These are phyloP conservation scores for Exophiala aquamarina DNA, from an alignment of 2,329 filamentous ascomycete species.

Conservation along the genomic window DNA sequence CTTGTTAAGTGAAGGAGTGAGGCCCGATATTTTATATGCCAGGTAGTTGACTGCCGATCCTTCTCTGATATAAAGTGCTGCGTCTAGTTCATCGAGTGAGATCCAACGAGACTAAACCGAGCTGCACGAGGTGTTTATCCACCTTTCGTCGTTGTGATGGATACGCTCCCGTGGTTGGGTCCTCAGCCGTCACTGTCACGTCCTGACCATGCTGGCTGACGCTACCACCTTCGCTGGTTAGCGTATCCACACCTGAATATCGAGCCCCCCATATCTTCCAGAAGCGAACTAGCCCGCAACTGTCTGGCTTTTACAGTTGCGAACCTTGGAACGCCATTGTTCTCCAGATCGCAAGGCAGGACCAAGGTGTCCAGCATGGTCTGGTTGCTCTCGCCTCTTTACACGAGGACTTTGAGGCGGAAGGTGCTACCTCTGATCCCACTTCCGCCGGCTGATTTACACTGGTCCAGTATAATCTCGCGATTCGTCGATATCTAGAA, in stretches of 20 bases:
- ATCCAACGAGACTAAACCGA: too few species aligned
- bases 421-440: background rate
- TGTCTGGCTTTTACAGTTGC: constrained; percentile 8
- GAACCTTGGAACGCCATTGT: constrained; percentile 25
- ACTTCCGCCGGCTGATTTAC: constrained; percentile 2
- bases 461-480: constrained; percentile 9
- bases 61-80: too few species aligned
- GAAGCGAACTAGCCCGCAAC: background rate
- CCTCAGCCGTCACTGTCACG: too few species aligned
- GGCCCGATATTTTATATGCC: too few species aligned
- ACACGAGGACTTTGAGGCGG: constrained; percentile 21
- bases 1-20: too few species aligned
- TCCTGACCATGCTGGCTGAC: too few species aligned
- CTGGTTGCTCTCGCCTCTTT: constrained; percentile 28
- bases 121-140: too few species aligned
- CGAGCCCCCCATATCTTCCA: constrained; percentile 9
- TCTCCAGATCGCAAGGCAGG: constrained; percentile 28
- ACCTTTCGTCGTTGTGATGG: too few species aligned
- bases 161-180: too few species aligned
- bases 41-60: too few species aligned
- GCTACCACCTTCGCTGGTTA: too few species aligned
- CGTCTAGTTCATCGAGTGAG: too few species aligned
- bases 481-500: constrained; percentile 6
- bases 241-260: background rate
- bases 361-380: constrained; percentile 28